Conservation (phyloP, 2,329 filamentous ascomycete genomes). For the Beauveria medogensis region DNA sequence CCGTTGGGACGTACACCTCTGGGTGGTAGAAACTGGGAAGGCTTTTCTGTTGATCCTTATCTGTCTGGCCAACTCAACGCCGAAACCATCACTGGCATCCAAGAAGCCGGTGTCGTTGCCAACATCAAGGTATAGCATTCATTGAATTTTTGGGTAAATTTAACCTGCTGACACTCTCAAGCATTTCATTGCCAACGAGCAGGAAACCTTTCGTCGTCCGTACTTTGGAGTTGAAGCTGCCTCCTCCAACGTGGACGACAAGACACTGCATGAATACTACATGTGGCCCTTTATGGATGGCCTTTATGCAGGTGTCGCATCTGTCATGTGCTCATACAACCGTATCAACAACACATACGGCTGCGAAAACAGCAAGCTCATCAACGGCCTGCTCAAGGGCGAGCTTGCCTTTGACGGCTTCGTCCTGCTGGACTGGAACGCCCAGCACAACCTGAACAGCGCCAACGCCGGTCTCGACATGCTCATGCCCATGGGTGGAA, state of each 20-base stretch:
- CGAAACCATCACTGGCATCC: slow-evolving; percentile 68
- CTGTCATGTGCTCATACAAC: slow-evolving; percentile 63
- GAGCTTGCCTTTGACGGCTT: slow-evolving; percentile 61
- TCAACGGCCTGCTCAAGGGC: slow-evolving; percentile 60
- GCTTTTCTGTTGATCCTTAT: slow-evolving; percentile 62
- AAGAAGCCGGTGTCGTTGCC: slow-evolving; percentile 71
- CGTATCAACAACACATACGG: slow-evolving; percentile 64
- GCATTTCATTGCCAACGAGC: slow-evolving; percentile 55
- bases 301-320: slow-evolving; percentile 46
- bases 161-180: background rate
- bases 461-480: slow-evolving; percentile 59
- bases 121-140: slow-evolving; percentile 49
- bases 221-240: slow-evolving; percentile 41
- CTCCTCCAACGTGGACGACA: slow-evolving; percentile 57
- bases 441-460: slow-evolving; percentile 51
- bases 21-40: slow-evolving; percentile 69
- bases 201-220: slow-evolving; percentile 41
- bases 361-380: slow-evolving; percentile 63
- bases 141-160: rapidly evolving
- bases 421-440: slow-evolving; percentile 62
- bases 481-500: slow-evolving; percentile 51
- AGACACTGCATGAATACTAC: slow-evolving; percentile 57
- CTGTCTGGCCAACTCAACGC: slow-evolving; percentile 62
- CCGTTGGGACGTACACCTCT: slow-evolving; percentile 62
- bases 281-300: slow-evolving; percentile 59